Conservation (phyloP, 306 rosid species). For the Gillenia trifoliata region DNA sequence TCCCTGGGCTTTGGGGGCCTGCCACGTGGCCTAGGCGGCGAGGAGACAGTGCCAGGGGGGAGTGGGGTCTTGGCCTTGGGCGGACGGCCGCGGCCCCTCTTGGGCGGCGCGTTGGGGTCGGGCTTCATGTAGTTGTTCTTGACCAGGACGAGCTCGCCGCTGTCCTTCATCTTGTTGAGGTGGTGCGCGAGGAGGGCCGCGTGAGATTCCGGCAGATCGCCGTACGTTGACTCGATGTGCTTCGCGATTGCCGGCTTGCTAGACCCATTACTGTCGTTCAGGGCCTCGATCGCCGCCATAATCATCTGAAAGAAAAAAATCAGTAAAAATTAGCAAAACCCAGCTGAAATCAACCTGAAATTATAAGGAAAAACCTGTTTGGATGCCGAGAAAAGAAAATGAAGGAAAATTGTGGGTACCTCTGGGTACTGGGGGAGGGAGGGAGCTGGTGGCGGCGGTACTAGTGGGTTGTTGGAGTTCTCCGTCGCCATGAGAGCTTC, state of each 20-base stretch:
- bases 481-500: conserved; percentile 34
- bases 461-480: conserved; percentile 6
- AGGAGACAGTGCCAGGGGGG: conserved; percentile 6
- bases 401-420: conserved; percentile 20
- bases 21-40: conserved; percentile 45
- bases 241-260: conserved; percentile 41
- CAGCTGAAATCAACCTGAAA: not conserved
- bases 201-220: conserved; percentile 37
- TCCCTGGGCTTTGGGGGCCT: conserved; percentile 48
- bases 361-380: not conserved
- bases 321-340: not conserved
- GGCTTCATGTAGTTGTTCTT: conserved; percentile 52
- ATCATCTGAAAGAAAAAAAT: conserved; percentile 28
- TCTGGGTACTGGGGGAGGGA: conserved; percentile 38
- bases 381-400: not conserved
- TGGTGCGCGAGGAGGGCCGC: conserved; percentile 31
- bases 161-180: conserved; percentile 36
- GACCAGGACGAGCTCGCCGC: conserved; percentile 35
- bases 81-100: conserved; percentile 52
- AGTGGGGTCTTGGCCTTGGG: conserved; percentile 37
- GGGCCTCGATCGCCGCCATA: conserved; percentile 42
- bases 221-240: conserved; percentile 38
- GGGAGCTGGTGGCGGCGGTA: conserved; percentile 10
- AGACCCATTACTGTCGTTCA: conserved; percentile 32
- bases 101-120: conserved; percentile 45